Base-by-base conservation (phyloP, 441 rosid genomes). In the Brassica hybrid region DNA sequence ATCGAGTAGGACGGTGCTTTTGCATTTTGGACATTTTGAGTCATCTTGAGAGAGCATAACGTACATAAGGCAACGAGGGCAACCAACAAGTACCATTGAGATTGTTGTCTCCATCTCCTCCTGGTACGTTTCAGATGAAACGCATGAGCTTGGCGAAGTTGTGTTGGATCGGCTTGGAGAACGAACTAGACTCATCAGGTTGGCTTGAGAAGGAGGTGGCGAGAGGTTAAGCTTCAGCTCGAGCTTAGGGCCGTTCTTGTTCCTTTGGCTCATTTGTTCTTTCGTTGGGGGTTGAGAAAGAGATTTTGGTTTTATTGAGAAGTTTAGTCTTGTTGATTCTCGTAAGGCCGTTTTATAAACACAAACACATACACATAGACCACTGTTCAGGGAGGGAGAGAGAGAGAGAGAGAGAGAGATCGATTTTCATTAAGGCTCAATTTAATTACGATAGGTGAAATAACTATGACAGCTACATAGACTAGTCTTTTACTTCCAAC, bases 51-150 rank as follows among this genome's bases (percentile, higher is more conserved):
- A 91, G 14, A 95, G 90, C 98, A 95, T 95, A 54, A 95, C 99
- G 56, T 93, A 95, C 96, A 95, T 90, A 71, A 91, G 89, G 74
- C 99, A 95, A 67, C 94, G 84, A n/a, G 98, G 98, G 41, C 99
- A 95, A 0, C 99, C 97, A 1, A 91, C 98, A 3, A 95, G 92
- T 27, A 90, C 84, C 99, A 95, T 95, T 41, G 98, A 87, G 2
- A 87, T 86, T 13, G 88, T 86, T 76, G 88, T 94, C 1, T 95
- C 93, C 76, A 93, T 93, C 75, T 90, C 91, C 62, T 80, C 88
- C 75, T 84, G 87, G 65, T 78, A 60, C 6, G 73, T 61, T 86
- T 95, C 98, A 2, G 91, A 90, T 0, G 99, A 96, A 77, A 96
- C 87, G 10, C 99, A 94, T 23, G 99, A 96, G 89, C 87, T 96